phyloP scores from a whole-genome alignment of 2,329 filamentous ascomycete genomes.

The Phialophora tarda region DNA sequence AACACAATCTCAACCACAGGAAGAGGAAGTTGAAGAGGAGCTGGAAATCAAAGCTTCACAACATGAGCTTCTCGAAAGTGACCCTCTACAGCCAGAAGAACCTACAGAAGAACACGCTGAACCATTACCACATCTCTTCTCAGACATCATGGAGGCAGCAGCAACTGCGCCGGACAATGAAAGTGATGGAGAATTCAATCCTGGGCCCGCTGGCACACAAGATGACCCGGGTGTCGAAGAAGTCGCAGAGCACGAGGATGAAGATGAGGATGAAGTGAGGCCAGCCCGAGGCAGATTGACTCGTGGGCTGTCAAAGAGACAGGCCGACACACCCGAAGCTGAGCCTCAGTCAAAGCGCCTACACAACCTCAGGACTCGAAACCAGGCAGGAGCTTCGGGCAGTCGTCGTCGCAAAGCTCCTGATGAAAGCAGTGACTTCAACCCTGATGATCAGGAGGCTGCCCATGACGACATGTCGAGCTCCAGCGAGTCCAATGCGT shows the following conservation, averaged over 20 bases:
- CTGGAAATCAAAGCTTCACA: conserved; percentile 48
- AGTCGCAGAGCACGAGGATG: conserved; percentile 45
- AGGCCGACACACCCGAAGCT: conserved; percentile 44
- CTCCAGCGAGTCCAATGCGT: conserved; percentile 55
- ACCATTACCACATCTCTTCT: conserved; percentile 38
- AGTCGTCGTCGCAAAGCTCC: conserved; percentile 53
- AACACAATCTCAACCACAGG: conserved; percentile 52
- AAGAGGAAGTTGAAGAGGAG: conserved; percentile 39
- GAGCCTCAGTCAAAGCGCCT: conserved; percentile 41
- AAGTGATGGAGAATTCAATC: conserved; percentile 25
- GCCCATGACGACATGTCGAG: conserved; percentile 62
- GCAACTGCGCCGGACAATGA: conserved; percentile 39
- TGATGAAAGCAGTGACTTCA: conserved; percentile 68
- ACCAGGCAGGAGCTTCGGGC: conserved; percentile 48
- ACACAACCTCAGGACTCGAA: conserved; percentile 38
- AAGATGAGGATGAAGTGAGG: conserved; percentile 60
- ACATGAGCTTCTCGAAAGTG: conserved; percentile 52
- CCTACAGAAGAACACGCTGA: conserved; percentile 17
- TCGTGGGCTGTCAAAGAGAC: conserved; percentile 41
- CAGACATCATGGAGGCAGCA: conserved; percentile 31
- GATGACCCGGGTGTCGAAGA: conserved; percentile 51
- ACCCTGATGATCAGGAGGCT: conserved; percentile 63
- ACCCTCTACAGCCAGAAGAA: conserved; percentile 44
- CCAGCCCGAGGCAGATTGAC: conserved; percentile 54
- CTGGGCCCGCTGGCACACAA: conserved; percentile 47